Percentiles rank a stretch among this genome's conserved stretches.
phyloP scores from a whole-genome alignment of 495 filamentous ascomycete genomes.

The Neurospora sp. region DNA sequence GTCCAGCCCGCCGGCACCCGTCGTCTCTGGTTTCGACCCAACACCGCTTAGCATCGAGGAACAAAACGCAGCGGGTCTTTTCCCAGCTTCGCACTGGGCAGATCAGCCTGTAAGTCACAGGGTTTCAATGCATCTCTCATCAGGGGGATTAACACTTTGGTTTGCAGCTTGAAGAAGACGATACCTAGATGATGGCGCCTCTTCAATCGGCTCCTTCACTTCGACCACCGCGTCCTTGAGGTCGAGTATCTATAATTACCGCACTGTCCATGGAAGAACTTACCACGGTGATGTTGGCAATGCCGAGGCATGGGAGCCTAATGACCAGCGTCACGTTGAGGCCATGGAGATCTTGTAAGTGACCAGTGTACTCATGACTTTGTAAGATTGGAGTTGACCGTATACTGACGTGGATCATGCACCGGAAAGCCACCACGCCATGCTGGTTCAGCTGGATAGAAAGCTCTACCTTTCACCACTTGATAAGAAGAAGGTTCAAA shows the following conservation, averaged over 20 bases:
- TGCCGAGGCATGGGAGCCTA: slow-evolving; percentile 10
- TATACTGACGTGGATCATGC: background rate
- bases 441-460: slow-evolving; percentile 35
- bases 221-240: background rate
- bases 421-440: slow-evolving; percentile 16
- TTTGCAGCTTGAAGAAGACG: background rate
- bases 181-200: background rate
- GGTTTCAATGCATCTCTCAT: background rate
- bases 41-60: background rate
- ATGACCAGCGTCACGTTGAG: slow-evolving; percentile 15
- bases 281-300: slow-evolving; percentile 18
- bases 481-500: slow-evolving; percentile 21
- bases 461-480: slow-evolving; percentile 47
- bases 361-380: background rate
- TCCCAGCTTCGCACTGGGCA: background rate
- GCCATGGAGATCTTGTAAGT: slow-evolving; percentile 13
- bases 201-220: background rate
- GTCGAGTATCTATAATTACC: background rate
- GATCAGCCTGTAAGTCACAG: background rate
- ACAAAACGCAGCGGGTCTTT: background rate
- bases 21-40: background rate
- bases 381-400: background rate
- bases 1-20: background rate
- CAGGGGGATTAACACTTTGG: background rate
- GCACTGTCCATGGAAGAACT: slow-evolving; percentile 6